Base-by-base conservation (phyloP, 208 protist genomes). In the Acanthamoeba lenticulata region DNA sequence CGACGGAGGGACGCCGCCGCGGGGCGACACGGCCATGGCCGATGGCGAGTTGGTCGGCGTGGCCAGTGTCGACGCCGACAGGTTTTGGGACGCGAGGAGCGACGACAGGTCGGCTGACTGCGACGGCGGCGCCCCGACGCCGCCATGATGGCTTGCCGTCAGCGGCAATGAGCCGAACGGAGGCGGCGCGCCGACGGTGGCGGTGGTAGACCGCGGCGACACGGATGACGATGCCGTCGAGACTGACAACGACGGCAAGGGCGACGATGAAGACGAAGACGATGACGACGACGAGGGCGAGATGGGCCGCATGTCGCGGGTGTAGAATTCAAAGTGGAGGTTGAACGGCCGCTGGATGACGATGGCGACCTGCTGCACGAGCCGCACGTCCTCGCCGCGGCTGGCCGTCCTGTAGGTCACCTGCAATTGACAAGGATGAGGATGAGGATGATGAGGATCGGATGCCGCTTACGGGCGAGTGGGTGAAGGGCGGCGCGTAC, bases 341-440 rank as follows among this genome's bases (percentile, higher is more conserved):
- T 81, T 81, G 69, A 81, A 81, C 24, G 69, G 69, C n/a, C 69
- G 69, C 69, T 81, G 69, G 40, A 81, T 81, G 69, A 81, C 21
- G 40, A 81, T 81, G 21, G 69, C 15, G 24, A 81, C 36, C 69
- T 81, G 69, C n/a, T 29, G n/a, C 6, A 38, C 34, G 38, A 81
- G 45, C 15, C n/a, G n/a, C 29, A 81, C 69, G 17, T 29, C 45
- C 24, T 32, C n/a, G 21, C 40, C 38, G 19, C 69, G 17, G 4
- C 36, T 81, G 21, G 34, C 69, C 40, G 69, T 81, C 45, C 45
- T 24, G 27, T 81, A 81, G 9, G 69, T 45, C 11, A 81, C 69
- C 69, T 81, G 69, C 27, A 57, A 15, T 13, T 72, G 11, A 77
- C 67, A n/a, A 17, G 1, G 24, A n/a, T 13, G 17, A 19, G n/a